Conservation (phyloP, 2,329 filamentous ascomycete species). For the Geosmithia flava region DNA sequence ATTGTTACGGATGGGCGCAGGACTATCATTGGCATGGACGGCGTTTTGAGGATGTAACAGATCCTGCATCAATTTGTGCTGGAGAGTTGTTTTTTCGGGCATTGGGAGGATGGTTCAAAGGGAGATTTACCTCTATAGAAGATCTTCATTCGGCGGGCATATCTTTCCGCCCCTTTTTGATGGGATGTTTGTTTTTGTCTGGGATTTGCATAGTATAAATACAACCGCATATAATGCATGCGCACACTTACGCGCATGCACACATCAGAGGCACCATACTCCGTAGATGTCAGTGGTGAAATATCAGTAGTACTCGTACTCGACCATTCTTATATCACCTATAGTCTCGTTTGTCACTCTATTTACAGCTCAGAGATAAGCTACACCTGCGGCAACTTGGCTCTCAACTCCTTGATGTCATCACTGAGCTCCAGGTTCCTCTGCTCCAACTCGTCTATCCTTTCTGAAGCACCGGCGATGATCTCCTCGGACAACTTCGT, state of each 20-base stretch:
- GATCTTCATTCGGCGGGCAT: background rate
- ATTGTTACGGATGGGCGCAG: slow-evolving; percentile 19
- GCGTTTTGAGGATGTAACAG: slow-evolving; percentile 21
- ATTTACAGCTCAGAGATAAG: background rate
- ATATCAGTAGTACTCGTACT: no score
- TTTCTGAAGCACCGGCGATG: slow-evolving; percentile 47
- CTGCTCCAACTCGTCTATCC: slow-evolving; percentile 43
- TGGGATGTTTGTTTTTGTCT: no score
- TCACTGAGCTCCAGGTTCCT: slow-evolving; percentile 37
- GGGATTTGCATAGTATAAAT: no score
- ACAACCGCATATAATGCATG: no score
- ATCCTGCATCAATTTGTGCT: background rate
- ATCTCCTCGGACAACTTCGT: slow-evolving; percentile 62
- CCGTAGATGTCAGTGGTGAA: no score
- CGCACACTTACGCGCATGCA: no score
- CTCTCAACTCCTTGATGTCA: slow-evolving; percentile 22
- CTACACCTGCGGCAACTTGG: slow-evolving; percentile 5
- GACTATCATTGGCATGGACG: slow-evolving; percentile 21
- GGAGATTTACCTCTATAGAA: background rate
- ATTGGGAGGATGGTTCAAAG: background rate
- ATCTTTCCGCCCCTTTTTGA: background rate
- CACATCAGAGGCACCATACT: no score
- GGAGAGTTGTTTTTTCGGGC: background rate
- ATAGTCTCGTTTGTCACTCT: background rate
- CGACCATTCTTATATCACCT: no score